Evolutionary conservation across 352 stramenopile genomes (phyloP).

Genomic region (Pythium insidiosum): DNA sequence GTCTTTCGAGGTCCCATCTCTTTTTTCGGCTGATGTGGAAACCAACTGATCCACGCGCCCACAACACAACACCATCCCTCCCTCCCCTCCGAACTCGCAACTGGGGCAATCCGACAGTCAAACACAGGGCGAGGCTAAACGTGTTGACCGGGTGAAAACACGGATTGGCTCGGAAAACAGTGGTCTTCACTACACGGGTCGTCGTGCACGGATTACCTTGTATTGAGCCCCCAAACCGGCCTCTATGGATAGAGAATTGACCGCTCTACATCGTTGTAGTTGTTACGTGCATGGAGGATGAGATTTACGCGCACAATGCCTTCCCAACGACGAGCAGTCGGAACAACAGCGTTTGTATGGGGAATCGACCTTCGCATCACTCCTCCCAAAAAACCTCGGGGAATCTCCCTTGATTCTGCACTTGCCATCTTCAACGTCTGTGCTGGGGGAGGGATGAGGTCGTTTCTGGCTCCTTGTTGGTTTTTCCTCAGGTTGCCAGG

Average conservation of each 20-base stretch:
- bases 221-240: background rate
- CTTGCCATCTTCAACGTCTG: constrained; percentile 26
- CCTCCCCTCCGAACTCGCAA: constrained; percentile 27
- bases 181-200: background rate
- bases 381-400: constrained; percentile 34
- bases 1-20: constrained; percentile 24
- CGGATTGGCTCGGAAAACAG: constrained; percentile 16
- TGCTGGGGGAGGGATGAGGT: constrained; percentile 12
- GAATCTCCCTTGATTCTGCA: constrained; percentile 26
- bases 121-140: constrained; percentile 16
- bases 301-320: no score
- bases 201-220: no score
- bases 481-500: no score
- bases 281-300: no score
- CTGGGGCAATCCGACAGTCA: constrained; percentile 6
- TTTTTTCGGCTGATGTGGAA: constrained; percentile 27
- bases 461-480: constrained; percentile 25
- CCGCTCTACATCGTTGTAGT: no score
- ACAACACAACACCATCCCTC: constrained; percentile 18
- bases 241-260: no score
- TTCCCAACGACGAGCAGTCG: no score
- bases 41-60: constrained; percentile 16
- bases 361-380: constrained; percentile 4
- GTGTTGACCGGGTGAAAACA: constrained; percentile 5
- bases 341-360: constrained; percentile 18